Evolutionary conservation across 192 early-diverging fungal genomes (phyloP).

Genomic region (Kappamyces sp.): DNA sequence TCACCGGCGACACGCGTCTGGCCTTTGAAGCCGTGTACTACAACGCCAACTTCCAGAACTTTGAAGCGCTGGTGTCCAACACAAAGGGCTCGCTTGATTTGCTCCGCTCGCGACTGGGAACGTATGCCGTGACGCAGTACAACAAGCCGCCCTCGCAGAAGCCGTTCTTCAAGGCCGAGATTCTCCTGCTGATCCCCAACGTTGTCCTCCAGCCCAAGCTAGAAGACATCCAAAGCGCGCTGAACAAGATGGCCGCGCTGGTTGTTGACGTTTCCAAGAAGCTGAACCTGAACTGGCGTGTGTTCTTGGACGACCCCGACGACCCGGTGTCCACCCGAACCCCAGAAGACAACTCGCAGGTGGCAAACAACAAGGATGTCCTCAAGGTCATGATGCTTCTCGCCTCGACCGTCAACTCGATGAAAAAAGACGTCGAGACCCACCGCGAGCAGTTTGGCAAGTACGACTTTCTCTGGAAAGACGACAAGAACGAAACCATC

Average conservation of each 20-base stretch:
- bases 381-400: slow-evolving; percentile 50
- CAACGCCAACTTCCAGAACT: slow-evolving; percentile 54
- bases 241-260: slow-evolving; percentile 50
- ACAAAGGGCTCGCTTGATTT: slow-evolving; percentile 59
- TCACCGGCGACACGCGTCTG: slow-evolving; percentile 40
- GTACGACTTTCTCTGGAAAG: slow-evolving; percentile 63
- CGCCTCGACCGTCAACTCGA: slow-evolving; percentile 50
- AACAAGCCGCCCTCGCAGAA: slow-evolving; percentile 44
- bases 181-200: slow-evolving; percentile 53
- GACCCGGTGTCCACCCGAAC: slow-evolving; percentile 36
- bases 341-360: slow-evolving; percentile 56
- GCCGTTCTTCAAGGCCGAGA: slow-evolving; percentile 57
- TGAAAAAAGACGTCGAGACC: slow-evolving; percentile 58
- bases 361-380: slow-evolving; percentile 64
- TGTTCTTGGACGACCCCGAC: slow-evolving; percentile 38
- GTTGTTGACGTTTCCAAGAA: slow-evolving; percentile 58
- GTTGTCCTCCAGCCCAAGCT: slow-evolving; percentile 59
- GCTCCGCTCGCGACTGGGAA: slow-evolving; percentile 46
- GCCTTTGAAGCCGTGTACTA: slow-evolving; percentile 60
- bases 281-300: slow-evolving; percentile 45
- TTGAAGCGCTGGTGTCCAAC: slow-evolving; percentile 56
- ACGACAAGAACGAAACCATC: slow-evolving; percentile 59
- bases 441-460: slow-evolving; percentile 59
- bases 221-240: slow-evolving; percentile 54
- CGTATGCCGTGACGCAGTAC: slow-evolving; percentile 53